Base-by-base conservation (phyloP, 2,329 filamentous ascomycete species). In the Fusarium sp. region DNA sequence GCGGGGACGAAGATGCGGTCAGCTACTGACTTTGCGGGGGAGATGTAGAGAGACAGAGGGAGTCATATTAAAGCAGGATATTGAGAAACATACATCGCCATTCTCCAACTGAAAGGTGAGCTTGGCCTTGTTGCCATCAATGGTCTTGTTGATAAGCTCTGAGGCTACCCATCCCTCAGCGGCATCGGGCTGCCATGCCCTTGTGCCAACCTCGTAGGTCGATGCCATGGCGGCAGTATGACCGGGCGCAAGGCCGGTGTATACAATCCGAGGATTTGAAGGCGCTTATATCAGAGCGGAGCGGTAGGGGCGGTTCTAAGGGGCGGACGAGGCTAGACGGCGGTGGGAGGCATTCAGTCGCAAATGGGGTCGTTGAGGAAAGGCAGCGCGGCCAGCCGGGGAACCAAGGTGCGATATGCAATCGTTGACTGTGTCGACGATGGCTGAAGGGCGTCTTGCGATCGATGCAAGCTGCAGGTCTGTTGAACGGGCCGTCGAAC, bases 91-190 rank as follows among this genome's bases (percentile, higher is more conserved):
- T 81, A 98, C 96, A 91, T 98, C 95, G 85, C 95, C 97, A 90
- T 95, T 98, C 79, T 95, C 94, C 76, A 98, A 89, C 84, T 92
- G 89, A 85, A 99, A 98, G 79, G 95, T 90, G 79, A 99, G 90
- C 82, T 89, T 93, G 81, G 96, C 93, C 83, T 97, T 98, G 81
- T 95, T 90, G 72, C 95, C 97, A 81, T 97, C 89, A 76, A 94
- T 87, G 66, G 90, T 89, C 88, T 97, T 98, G 85, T 94, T 93
- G 83, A 93, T 89, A 79, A 99, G 93, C 88, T 98, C 95, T 56
- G 97, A 98, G 82, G 95, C 94, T 84, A 99, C 92, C 96, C 97
- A 99, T 86, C 97, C 97, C 85, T 99, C 96, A 72, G 94, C 94
- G 83, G 91, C 87, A 88, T 99, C 97, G 80, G 97, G 95, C 90